A percentile compares a stretch with the other conserved stretches of the same genome.
phyloP scores from a whole-genome alignment of 345 rosid species.

The Eucalyptus marginata region DNA sequence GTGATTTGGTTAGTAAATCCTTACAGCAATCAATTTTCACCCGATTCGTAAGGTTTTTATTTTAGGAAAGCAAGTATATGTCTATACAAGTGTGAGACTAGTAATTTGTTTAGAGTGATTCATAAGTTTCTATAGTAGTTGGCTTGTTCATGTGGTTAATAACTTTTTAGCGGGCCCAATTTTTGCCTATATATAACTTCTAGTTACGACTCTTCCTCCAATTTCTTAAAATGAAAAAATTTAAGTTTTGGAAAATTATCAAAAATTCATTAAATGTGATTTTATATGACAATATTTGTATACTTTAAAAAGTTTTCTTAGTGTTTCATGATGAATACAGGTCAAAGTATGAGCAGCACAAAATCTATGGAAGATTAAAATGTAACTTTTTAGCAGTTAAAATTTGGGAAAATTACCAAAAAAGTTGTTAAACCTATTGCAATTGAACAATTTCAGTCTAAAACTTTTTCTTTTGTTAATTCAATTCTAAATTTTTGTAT shows the following conservation, averaged over 20 bases:
- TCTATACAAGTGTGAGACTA: neutral
- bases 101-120: neutral
- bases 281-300: neutral
- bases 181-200: too few species aligned
- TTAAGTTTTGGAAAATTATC: neutral
- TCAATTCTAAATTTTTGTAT: too few species aligned
- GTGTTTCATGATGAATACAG: neutral
- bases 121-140: neutral
- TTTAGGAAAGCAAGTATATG: neutral
- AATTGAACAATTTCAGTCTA: rapidly evolving
- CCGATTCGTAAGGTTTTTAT: neutral
- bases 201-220: too few species aligned
- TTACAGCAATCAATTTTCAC: neutral
- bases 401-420: too few species aligned
- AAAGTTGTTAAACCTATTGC: too few species aligned
- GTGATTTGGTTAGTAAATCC: neutral
- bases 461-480: too few species aligned
- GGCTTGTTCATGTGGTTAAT: neutral
- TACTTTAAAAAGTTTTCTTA: neutral
- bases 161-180: rapidly evolving
- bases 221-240: neutral
- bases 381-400: rapidly evolving
- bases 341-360: neutral
- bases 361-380: neutral
- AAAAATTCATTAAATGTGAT: neutral